phyloP scores from a whole-genome alignment of 202 grass and related monocot species.

The Bolboschoenoplectus hybrid region DNA sequence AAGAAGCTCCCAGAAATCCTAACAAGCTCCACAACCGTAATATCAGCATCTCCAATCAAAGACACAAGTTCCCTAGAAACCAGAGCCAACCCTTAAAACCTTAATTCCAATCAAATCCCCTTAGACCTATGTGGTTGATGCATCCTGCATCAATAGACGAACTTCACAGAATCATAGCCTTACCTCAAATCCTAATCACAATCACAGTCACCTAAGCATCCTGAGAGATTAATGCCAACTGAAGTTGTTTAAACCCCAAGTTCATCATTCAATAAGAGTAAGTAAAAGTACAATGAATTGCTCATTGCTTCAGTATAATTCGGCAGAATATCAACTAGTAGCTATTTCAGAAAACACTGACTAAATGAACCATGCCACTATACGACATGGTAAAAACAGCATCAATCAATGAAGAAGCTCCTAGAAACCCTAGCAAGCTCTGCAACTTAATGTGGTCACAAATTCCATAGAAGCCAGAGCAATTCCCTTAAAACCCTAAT shows the following conservation, averaged over 20 bases:
- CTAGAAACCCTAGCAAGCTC: neutral
- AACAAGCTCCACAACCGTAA: neutral
- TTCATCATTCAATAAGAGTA: neutral
- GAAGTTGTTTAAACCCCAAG: neutral
- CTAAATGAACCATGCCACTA: neutral
- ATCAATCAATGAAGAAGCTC: neutral
- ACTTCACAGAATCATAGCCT: constrained; percentile 47
- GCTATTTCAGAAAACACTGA: neutral
- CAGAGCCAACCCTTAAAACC: neutral
- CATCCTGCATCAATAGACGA: neutral
- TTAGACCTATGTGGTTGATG: constrained; percentile 16
- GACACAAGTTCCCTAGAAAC: neutral
- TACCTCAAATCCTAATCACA: constrained; percentile 15
- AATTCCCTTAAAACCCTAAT: neutral
- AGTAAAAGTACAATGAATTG: neutral
- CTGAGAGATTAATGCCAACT: neutral
- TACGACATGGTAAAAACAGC: neutral
- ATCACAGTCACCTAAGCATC: neutral
- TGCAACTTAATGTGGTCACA: neutral
- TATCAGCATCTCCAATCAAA: neutral
- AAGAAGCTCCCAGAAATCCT: neutral
- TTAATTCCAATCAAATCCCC: constrained; percentile 15
- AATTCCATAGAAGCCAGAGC: neutral
- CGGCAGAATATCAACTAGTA: neutral
- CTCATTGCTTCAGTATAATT: neutral